Conservation (phyloP, 306 rosid genomes). For the Arachis hypogaea region DNA sequence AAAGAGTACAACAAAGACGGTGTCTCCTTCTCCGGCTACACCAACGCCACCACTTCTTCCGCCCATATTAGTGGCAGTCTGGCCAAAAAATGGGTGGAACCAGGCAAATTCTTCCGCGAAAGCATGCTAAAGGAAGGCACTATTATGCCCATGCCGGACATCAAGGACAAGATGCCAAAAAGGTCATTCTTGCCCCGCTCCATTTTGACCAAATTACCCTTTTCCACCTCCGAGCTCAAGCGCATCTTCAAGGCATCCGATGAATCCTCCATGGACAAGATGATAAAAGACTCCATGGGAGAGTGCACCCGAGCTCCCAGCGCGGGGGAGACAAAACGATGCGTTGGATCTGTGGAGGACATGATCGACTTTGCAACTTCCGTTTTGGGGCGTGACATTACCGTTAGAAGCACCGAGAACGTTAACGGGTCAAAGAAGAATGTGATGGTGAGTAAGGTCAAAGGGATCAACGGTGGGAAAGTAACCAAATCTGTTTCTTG, state of each 20-base stretch:
- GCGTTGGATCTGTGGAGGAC: conserved; percentile 77
- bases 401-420: conserved; percentile 60
- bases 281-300: conserved; percentile 47
- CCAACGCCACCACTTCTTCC: conserved; percentile 38
- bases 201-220: conserved; percentile 63
- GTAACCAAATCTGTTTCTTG: conserved; percentile 77
- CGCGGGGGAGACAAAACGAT: conserved; percentile 73
- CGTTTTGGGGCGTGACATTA: conserved; percentile 60
- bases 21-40: conserved; percentile 47
- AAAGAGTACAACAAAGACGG: conserved; percentile 61
- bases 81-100: conserved; percentile 69
- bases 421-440: conserved; percentile 54
- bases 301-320: conserved; percentile 81
- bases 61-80: conserved; percentile 42
- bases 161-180: conserved; percentile 68
- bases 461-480: conserved; percentile 65
- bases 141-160: conserved; percentile 80
- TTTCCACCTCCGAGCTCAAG: conserved; percentile 58
- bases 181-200: conserved; percentile 85
- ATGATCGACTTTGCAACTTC: conserved; percentile 82
- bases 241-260: conserved; percentile 64
- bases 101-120: conserved; percentile 87
- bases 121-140: conserved; percentile 61
- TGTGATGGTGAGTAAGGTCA: conserved; percentile 60
- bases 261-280: conserved; percentile 64